Evolutionary conservation across 768 basidiomycete species (phyloP).

Genomic region (Amanita subjunquillea): DNA sequence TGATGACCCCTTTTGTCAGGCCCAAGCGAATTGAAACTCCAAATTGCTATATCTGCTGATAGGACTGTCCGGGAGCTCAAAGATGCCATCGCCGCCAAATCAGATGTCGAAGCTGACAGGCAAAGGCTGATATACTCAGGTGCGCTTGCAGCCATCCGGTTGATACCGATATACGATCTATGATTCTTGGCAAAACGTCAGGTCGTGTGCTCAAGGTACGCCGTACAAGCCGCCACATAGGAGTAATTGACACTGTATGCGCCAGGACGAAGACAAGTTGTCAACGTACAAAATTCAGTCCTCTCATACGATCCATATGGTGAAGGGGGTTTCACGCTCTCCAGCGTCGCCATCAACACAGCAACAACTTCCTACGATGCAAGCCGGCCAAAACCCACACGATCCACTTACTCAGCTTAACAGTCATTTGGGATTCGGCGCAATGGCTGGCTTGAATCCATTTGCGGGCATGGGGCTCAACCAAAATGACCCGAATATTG

Average conservation of each 20-base stretch:
- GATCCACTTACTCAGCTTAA: slow-evolving; percentile 84
- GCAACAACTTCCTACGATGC: slow-evolving; percentile 76
- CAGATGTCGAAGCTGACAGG: slow-evolving; percentile 76
- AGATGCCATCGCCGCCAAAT: slow-evolving; percentile 75
- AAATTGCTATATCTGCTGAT: slow-evolving; percentile 69
- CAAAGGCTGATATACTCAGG: slow-evolving; percentile 93
- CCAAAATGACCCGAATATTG: slow-evolving; percentile 90
- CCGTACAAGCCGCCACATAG: slow-evolving; percentile 2
- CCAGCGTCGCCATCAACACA: slow-evolving; percentile 25
- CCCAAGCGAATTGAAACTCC: slow-evolving; percentile 87
- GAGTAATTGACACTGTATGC: not conserved
- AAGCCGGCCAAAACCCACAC: slow-evolving; percentile 80
- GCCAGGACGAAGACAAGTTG: slow-evolving; percentile 72
- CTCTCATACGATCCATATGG: slow-evolving; percentile 87
- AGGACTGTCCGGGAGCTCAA: slow-evolving; percentile 91
- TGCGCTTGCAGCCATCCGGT: slow-evolving; percentile 17
- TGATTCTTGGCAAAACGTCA: slow-evolving; percentile 13
- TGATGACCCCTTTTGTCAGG: slow-evolving; percentile 30
- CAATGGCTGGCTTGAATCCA: slow-evolving; percentile 83
- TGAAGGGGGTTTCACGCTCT: slow-evolving; percentile 68
- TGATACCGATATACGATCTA: not conserved
- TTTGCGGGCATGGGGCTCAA: slow-evolving; percentile 90
- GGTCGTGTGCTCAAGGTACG: slow-evolving; percentile 67
- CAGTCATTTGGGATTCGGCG: slow-evolving; percentile 64
- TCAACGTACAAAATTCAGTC: slow-evolving; percentile 87